Evolutionary conservation across 2,329 filamentous ascomycete genomes (phyloP), one percentile per base, ranked within the genome.

Genomic region (Shiraia bambusicola): DNA sequence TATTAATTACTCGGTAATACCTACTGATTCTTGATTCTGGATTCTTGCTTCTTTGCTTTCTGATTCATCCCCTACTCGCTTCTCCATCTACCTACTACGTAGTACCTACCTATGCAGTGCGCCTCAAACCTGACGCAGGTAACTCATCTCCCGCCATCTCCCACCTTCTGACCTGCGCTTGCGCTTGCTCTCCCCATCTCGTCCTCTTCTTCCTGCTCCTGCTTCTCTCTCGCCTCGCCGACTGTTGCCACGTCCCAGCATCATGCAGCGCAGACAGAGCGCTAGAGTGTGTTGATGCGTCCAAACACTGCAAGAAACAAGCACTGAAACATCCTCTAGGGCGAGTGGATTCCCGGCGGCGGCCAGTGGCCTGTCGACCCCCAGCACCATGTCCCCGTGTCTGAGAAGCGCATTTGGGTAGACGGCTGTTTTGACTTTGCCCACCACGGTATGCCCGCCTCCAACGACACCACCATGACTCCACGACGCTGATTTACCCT

Each of bases 401-500:
- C 71, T 17, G 77, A 85, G 42, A 83, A 87, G 59, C 84, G 92
- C 54, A 88, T 98, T 61, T 98, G 94, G 94, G 87, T 98, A 17
- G 93, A 98, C 69, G 93, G 93, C 50, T 98, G 93, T 77, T 98
- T 96, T 74, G 93, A 98, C 75, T 98, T 98, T 72, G 94, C 91
- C 73, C 93, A 98, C 69, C 93, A 97, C 69, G 93, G 88, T 89
- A 70, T 15, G 52, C 28, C 30, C 13, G 6, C 19, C 17, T 2
- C 27, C 3, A n/a, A 9, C 13, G 14, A 7, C n/a, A 11, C 29
- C 10, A 26, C 31, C 3, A 29, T 7, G n/a, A 6, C 25, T 4
- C 26, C 25, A 27, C 4, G 33, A 27, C 29, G 19, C 50, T 41
- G 24, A 48, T 40, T 28, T 9, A 8, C 14, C 14, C 13, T 73